Percentiles rank a stretch among this genome's conserved stretches.
phyloP scores from a whole-genome alignment of 225 moss, liverwort and hornwort genomes.

The Marchantia polymorpha region DNA sequence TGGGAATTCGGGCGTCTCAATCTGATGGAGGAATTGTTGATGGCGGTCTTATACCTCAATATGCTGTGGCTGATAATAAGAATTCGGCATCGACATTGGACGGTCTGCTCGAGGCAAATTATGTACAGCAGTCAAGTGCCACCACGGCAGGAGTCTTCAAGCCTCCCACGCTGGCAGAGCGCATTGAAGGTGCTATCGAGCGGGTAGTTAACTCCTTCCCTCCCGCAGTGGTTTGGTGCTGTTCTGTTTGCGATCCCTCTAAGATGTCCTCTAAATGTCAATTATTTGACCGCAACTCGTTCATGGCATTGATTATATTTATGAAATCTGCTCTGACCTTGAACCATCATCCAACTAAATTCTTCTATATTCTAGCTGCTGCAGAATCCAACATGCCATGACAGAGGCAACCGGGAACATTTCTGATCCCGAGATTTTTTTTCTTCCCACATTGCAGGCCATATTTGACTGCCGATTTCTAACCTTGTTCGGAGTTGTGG shows the following conservation, averaged over 20 bases:
- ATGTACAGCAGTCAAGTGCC: neutral
- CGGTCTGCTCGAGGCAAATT: neutral
- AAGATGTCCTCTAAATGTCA: too few relatives aligned
- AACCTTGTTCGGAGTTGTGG: slow-evolving; percentile 85
- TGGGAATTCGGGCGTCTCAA: neutral
- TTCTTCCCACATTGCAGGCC: slow-evolving; percentile 35
- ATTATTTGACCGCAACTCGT: too few relatives aligned
- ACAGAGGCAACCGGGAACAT: neutral
- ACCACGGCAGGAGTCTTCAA: neutral
- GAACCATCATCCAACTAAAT: too few relatives aligned
- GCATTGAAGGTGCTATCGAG: slow-evolving; percentile 34
- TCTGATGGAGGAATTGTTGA: slow-evolving; percentile 11
- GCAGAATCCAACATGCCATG: neutral
- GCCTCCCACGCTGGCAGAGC: neutral
- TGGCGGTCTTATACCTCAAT: neutral
- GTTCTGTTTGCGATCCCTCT: neutral
- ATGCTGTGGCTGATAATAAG: neutral
- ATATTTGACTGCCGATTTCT: slow-evolving; percentile 94
- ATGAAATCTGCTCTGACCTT: neutral
- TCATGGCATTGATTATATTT: too few relatives aligned
- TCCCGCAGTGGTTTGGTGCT: neutral
- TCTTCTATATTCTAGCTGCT: neutral
- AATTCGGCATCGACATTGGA: slow-evolving; percentile 7
- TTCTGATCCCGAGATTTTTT: neutral
- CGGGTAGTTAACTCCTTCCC: slow-evolving; percentile 9